Conservation (phyloP, 495 filamentous ascomycete genomes). For the Neurospora tetrasperma region DNA sequence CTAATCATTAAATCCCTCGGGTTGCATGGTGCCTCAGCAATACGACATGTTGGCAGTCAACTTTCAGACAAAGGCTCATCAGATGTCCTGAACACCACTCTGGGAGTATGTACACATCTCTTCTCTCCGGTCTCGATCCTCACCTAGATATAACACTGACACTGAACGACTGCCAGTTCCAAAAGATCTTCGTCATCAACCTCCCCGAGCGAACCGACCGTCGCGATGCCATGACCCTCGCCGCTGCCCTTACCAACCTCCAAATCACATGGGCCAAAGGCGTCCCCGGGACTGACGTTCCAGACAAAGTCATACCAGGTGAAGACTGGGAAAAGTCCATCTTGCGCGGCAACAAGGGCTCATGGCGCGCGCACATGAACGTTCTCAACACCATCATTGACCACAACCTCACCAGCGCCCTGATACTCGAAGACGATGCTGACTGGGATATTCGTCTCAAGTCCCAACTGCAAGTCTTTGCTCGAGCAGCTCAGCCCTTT, state of each 20-base stretch:
- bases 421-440: conserved; percentile 42
- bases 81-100: conserved; percentile 19
- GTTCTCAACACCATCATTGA: conserved; percentile 25
- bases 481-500: conserved; percentile 22
- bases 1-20: conserved; percentile 1
- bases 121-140: not conserved
- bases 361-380: conserved; percentile 40
- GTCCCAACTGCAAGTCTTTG: conserved; percentile 31
- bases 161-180: conserved; percentile 33
- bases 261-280: conserved; percentile 47
- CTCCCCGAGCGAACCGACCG: conserved; percentile 51
- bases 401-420: conserved; percentile 28
- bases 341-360: conserved; percentile 28
- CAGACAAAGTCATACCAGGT: conserved; percentile 21
- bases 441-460: conserved; percentile 42
- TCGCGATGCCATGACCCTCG: conserved; percentile 47
- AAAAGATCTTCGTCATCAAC: conserved; percentile 52
- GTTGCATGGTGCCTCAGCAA: not conserved
- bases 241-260: conserved; percentile 42
- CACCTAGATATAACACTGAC: not conserved
- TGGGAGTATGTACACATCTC: conserved; percentile 17
- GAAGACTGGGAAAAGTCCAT: conserved; percentile 12
- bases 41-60: conserved; percentile 5
- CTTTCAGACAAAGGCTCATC: not conserved
- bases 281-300: conserved; percentile 31